These are phyloP conservation scores for Paraleonurus japonicus DNA, from an alignment of 257 asterid species.

Conservation along the genomic window DNA sequence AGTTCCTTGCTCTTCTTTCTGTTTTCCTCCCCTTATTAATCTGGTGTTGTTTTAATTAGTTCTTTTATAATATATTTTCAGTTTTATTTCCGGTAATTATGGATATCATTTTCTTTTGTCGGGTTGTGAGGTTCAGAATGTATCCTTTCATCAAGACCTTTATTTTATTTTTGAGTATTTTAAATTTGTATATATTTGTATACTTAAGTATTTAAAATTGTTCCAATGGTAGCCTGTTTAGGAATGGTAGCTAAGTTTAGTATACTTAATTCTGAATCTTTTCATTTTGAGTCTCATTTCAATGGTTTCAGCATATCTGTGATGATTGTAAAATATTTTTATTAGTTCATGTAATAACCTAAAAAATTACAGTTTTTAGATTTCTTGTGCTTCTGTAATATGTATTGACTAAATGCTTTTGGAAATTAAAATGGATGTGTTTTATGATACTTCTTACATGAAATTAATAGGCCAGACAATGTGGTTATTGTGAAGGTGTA, in stretches of 20 bases:
- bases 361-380: background rate
- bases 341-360: background rate
- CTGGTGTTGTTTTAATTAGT: background rate
- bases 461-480: background rate
- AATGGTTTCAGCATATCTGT: background rate
- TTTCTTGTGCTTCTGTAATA: background rate
- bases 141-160: background rate
- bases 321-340: background rate
- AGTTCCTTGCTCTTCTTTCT: background rate
- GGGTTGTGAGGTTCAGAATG: background rate
- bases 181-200: background rate
- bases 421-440: background rate
- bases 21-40: background rate
- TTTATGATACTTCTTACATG: background rate
- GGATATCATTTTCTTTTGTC: background rate
- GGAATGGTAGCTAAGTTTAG: background rate
- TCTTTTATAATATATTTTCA: background rate
- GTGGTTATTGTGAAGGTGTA: background rate
- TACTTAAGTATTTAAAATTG: background rate
- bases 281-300: background rate
- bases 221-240: background rate
- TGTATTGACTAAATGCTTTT: background rate
- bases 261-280: background rate
- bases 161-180: background rate
- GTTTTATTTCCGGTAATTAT: background rate